Percentiles rank a stretch among this genome's conserved stretches.
These are phyloP conservation scores for Solanum chacoense DNA, from an alignment of 305 asterid genomes.

Conservation along the genomic window DNA sequence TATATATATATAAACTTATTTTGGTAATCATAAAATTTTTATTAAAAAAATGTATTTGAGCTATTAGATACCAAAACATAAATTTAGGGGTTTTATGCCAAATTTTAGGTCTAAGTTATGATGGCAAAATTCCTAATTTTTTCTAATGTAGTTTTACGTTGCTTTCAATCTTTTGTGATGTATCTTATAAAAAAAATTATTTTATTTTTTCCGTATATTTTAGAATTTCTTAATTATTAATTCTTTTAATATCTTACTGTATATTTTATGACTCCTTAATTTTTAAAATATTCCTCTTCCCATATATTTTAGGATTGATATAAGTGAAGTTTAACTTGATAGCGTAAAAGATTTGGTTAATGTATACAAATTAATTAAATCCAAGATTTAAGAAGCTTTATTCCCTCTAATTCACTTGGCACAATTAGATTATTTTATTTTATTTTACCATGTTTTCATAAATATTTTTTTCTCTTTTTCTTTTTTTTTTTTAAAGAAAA, in stretches of 20 bases:
- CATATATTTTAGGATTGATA: too few relatives aligned
- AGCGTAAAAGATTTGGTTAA: neutral
- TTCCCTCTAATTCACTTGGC: neutral
- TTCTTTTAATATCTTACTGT: neutral
- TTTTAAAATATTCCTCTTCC: too few relatives aligned
- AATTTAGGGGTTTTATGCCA: neutral
- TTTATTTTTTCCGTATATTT: neutral
- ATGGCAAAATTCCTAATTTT: neutral
- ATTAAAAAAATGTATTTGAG: neutral
- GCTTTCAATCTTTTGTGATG: neutral
- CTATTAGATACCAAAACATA: neutral
- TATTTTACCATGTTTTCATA: too few relatives aligned
- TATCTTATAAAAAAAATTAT: neutral
- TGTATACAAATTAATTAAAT: neutral
- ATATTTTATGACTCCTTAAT: too few relatives aligned
- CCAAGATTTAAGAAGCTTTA: neutral
- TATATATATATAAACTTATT: too few relatives aligned
- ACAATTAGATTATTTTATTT: too few relatives aligned
- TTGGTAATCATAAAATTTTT: neutral
- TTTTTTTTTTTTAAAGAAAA: too few relatives aligned
- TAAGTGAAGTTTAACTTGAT: neutral
- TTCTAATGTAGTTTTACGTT: neutral
- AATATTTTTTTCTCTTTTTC: too few relatives aligned
- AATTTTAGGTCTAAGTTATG: neutral
- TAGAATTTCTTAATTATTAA: neutral